These are phyloP conservation scores for Capsicum baccatum DNA, from an alignment of 257 asterid genomes.

Conservation along the genomic window DNA sequence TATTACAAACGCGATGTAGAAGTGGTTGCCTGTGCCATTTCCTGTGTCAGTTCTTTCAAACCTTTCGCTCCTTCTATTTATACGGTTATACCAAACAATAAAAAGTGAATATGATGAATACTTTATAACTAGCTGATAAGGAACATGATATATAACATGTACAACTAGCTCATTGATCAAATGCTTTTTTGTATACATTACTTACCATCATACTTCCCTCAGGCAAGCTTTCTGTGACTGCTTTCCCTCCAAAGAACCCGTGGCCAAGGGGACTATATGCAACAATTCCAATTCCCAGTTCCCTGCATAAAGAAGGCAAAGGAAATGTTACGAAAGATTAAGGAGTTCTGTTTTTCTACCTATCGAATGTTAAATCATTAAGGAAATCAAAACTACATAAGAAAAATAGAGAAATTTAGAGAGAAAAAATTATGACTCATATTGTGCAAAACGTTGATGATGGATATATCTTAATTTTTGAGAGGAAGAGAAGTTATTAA, in stretches of 20 bases:
- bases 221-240: conserved; percentile 46
- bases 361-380: neutral
- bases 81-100: neutral
- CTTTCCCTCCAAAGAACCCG: conserved; percentile 65
- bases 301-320: conserved; percentile 34
- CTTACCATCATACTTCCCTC: conserved; percentile 50
- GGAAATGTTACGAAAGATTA: neutral
- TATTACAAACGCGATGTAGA: neutral
- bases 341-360: neutral
- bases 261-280: conserved; percentile 65
- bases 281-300: conserved; percentile 62
- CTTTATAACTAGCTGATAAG: neutral
- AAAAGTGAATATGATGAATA: neutral
- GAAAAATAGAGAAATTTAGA: no score
- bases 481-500: neutral
- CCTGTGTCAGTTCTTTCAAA: neutral
- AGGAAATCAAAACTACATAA: no score
- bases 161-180: neutral
- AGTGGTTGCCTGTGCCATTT: neutral
- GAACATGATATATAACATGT: neutral
- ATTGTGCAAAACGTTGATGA: neutral
- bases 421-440: neutral
- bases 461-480: neutral
- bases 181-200: neutral
- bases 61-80: neutral